Percentiles rank a stretch among this genome's conserved stretches.
Conservation (phyloP, 2,329 filamentous ascomycete species). For the Hymenoscyphus fructigenus region DNA sequence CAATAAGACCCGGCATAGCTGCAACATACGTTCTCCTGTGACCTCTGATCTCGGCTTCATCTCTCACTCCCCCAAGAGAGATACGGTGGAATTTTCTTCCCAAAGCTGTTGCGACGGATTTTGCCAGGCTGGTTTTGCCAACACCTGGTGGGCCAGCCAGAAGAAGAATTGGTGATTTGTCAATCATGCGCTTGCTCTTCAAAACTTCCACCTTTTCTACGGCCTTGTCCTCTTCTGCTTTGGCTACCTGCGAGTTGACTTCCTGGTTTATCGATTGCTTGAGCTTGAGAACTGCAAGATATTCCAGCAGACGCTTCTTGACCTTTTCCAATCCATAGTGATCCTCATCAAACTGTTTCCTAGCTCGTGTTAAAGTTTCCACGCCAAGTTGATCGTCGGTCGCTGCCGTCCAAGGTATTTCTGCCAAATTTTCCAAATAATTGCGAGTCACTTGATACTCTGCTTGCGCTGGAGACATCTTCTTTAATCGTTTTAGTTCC, state of each 20-base stretch:
- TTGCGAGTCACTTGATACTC: conserved; percentile 93
- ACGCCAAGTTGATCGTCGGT: conserved; percentile 85
- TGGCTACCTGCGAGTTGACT: conserved; percentile 74
- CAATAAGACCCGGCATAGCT: conserved; percentile 96
- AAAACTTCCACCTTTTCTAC: conserved; percentile 67
- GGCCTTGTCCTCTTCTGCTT: conserved; percentile 58
- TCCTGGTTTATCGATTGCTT: conserved; percentile 89
- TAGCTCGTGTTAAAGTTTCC: conserved; percentile 74
- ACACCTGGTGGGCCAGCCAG: conserved; percentile 91
- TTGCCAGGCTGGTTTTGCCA: conserved; percentile 92
- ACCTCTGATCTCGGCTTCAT: conserved; percentile 95
- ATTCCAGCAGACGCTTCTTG: conserved; percentile 94
- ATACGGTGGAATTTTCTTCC: conserved; percentile 97
- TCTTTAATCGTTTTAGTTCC: conserved; percentile 82
- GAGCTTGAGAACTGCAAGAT: conserved; percentile 90
- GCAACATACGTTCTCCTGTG: conserved; percentile 96
- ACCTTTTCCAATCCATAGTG: conserved; percentile 97
- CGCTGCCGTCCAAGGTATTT: conserved; percentile 85
- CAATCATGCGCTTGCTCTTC: conserved; percentile 79
- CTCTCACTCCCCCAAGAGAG: conserved; percentile 89
- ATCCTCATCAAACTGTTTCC: conserved; percentile 90
- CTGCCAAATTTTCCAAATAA: conserved; percentile 88
- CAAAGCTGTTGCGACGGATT: conserved; percentile 86
- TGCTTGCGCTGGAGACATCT: conserved; percentile 95
- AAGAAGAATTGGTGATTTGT: conserved; percentile 94